Conservation (phyloP, 805 yeast genomes). For the Candida rishiriensis region DNA sequence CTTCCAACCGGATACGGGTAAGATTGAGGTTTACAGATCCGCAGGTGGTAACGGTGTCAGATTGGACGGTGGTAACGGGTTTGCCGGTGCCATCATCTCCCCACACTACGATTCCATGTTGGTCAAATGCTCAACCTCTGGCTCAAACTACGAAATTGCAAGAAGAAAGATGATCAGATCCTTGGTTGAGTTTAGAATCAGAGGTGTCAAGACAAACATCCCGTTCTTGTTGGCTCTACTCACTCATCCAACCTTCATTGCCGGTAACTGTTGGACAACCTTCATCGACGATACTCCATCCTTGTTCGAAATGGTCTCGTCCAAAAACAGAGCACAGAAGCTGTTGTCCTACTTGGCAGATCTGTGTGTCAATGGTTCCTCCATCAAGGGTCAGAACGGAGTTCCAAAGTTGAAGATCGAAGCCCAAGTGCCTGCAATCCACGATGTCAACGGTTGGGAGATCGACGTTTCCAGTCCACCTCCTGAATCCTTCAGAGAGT, state of each 20-base stretch:
- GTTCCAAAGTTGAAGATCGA: constrained; percentile 74
- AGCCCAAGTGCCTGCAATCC: constrained; percentile 71
- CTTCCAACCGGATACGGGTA: constrained; percentile 98
- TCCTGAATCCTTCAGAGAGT: constrained; percentile 89
- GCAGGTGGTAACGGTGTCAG: constrained; percentile 99
- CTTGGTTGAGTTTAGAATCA: constrained; percentile 92
- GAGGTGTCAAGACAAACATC: constrained; percentile 98
- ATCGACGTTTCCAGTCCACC: constrained; percentile 51
- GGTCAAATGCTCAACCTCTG: constrained; percentile 97
- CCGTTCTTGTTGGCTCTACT: constrained; percentile 90
- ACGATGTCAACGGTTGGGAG: constrained; percentile 55
- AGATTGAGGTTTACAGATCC: constrained; percentile 94
- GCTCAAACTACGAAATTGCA: constrained; percentile 93
- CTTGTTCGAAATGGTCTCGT: constrained; percentile 87
- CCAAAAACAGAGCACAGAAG: constrained; percentile 96
- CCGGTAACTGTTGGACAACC: constrained; percentile 95
- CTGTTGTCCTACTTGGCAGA: constrained; percentile 88
- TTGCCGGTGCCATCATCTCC: constrained; percentile 92
- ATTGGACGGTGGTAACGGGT: constrained; percentile 97
- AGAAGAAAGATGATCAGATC: constrained; percentile 98
- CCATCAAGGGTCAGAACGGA: constrained; percentile 94
- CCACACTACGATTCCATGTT: constrained; percentile 98
- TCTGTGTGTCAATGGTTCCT: constrained; percentile 91
- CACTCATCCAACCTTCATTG: constrained; percentile 83
- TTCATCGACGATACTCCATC: constrained; percentile 97